Percentiles rank a stretch among this genome's conserved stretches.
phyloP scores from a whole-genome alignment of 2,329 filamentous ascomycete genomes.

The Epichloe glyceriae region DNA sequence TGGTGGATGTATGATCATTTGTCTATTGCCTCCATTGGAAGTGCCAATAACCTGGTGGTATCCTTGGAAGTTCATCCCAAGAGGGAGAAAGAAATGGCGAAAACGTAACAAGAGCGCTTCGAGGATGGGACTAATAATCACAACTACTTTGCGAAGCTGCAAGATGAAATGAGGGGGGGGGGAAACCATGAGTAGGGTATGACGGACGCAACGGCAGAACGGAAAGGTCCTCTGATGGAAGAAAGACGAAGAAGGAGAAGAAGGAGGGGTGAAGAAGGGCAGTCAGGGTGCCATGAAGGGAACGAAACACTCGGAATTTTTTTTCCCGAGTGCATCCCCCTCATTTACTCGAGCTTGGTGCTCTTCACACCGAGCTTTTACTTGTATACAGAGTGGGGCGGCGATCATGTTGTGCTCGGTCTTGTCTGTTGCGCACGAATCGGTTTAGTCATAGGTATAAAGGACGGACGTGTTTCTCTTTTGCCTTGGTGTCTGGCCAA shows the following conservation, averaged over 20 bases:
- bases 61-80: neutral
- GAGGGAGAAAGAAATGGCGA: neutral
- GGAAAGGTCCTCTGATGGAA: neutral
- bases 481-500: neutral
- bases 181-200: neutral
- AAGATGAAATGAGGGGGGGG: neutral
- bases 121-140: neutral
- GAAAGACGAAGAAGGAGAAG: neutral
- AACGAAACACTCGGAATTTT: neutral
- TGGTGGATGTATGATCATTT: conserved; percentile 4
- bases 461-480: neutral
- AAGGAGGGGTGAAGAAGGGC: neutral
- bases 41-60: neutral
- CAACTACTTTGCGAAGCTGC: neutral
- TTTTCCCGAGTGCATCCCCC: neutral
- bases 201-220: neutral
- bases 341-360: neutral
- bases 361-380: too few relatives aligned
- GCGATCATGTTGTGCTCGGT: conserved; percentile 7
- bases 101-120: neutral
- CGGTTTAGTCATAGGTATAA: neutral
- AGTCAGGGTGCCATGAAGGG: neutral
- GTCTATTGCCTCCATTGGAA: neutral
- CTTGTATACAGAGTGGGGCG: neutral
- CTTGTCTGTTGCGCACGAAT: conserved; percentile 9